Percentiles rank a stretch among this genome's conserved stretches.
These are phyloP conservation scores for Arthroderma sp. DNA, from an alignment of 2,329 filamentous ascomycete species.

Conservation along the genomic window DNA sequence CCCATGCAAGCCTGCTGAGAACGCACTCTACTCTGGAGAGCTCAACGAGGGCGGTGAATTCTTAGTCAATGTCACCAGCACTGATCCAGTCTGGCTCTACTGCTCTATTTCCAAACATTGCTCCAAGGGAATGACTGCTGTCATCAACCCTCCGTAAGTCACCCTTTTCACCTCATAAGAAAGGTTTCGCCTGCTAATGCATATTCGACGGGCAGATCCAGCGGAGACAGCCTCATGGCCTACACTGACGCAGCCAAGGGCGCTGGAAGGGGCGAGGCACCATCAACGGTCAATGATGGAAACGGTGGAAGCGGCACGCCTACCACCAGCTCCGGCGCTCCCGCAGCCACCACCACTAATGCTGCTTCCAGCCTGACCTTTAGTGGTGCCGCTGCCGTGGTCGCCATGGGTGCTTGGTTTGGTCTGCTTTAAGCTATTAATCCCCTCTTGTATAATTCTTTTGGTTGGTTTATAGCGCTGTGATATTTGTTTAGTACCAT, in stretches of 20 bases:
- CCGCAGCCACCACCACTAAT: not conserved
- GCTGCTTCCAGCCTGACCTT: not conserved
- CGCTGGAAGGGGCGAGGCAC: not conserved
- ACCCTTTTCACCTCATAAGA: not conserved
- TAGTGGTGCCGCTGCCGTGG: not conserved
- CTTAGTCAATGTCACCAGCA: conserved; percentile 36
- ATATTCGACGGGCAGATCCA: not conserved
- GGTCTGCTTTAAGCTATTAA: conserved; percentile 1
- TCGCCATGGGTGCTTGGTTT: conserved; percentile 2
- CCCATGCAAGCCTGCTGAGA: conserved; percentile 8
- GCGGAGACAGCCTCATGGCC: conserved; percentile 3
- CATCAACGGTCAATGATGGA: not conserved
- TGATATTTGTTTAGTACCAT: not conserved
- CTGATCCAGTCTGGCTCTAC: conserved; percentile 40
- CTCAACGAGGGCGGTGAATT: conserved; percentile 22
- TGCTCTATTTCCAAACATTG: conserved; percentile 41
- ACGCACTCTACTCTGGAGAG: conserved; percentile 9
- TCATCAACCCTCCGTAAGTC: conserved; percentile 37
- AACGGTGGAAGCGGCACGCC: not conserved
- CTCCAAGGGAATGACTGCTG: conserved; percentile 40
- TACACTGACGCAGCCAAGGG: not conserved
- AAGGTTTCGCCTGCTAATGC: not conserved
- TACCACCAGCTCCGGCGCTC: not conserved
- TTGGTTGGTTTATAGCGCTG: not conserved
- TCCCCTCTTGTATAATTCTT: not conserved